Conservation (phyloP, 352 stramenopile species). For the Hyaloperonospora arabidopsidis region DNA sequence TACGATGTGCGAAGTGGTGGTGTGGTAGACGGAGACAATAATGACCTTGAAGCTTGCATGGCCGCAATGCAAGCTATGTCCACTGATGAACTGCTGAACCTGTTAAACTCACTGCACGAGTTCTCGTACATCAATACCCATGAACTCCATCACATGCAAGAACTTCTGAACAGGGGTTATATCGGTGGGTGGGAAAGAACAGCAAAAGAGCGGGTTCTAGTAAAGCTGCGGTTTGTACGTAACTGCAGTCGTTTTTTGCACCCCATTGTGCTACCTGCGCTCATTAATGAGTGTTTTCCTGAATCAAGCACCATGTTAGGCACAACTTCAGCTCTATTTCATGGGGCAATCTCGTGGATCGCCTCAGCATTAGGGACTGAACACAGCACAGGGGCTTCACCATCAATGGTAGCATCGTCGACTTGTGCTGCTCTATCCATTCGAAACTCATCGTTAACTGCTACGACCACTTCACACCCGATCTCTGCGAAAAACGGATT, state of each 20-base stretch:
- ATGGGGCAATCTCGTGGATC: slow-evolving; percentile 55
- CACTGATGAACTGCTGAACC: slow-evolving; percentile 52
- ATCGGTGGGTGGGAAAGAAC: slow-evolving; percentile 71
- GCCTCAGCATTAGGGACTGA: slow-evolving; percentile 43
- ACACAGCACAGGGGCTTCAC: slow-evolving; percentile 22
- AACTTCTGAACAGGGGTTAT: slow-evolving; percentile 73
- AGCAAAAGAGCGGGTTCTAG: slow-evolving; percentile 55
- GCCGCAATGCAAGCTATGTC: slow-evolving; percentile 59
- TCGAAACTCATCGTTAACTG: slow-evolving; percentile 45
- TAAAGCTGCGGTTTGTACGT: slow-evolving; percentile 65
- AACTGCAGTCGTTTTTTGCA: slow-evolving; percentile 67
- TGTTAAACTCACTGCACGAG: slow-evolving; percentile 47
- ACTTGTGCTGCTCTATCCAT: slow-evolving; percentile 40
- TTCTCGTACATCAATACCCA: slow-evolving; percentile 74
- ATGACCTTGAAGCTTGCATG: slow-evolving; percentile 64
- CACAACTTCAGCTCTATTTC: slow-evolving; percentile 47
- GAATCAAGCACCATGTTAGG: slow-evolving; percentile 38
- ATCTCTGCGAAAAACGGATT: slow-evolving; percentile 39
- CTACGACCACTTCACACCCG: slow-evolving; percentile 41
- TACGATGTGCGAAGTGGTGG: slow-evolving; percentile 1
- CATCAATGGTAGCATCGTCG: slow-evolving; percentile 30
- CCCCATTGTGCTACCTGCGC: slow-evolving; percentile 47
- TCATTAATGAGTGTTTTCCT: slow-evolving; percentile 56
- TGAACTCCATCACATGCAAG: slow-evolving; percentile 61
- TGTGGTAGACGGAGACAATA: slow-evolving; percentile 28